Conservation (phyloP, 2,329 filamentous ascomycete species). For the Colletotrichum orbiculare region DNA sequence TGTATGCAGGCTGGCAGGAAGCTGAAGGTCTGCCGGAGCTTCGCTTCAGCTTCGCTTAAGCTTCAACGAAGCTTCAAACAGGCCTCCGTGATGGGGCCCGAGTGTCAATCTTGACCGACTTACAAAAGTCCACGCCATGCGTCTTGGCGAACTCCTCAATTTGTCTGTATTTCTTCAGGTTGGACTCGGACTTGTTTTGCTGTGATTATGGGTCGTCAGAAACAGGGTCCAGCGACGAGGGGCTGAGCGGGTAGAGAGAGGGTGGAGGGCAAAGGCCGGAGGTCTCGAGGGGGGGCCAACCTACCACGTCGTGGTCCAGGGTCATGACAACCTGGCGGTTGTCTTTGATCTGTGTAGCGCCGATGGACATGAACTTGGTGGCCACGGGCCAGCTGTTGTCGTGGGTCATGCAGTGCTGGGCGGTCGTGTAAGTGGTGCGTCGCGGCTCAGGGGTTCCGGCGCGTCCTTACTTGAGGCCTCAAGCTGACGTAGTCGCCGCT, state of each 20-base stretch:
- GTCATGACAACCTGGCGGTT: slow-evolving; percentile 82
- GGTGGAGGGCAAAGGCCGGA: no score
- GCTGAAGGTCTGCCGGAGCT: no score
- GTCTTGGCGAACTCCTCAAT: slow-evolving; percentile 85
- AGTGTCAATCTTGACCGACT: no score
- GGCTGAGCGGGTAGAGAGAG: no score
- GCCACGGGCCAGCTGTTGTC: slow-evolving; percentile 84
- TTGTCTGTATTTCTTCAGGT: slow-evolving; percentile 83
- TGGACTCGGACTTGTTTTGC: slow-evolving; percentile 48
- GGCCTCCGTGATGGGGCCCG: no score
- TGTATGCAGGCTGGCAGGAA: no score
- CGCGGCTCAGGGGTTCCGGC: no score
- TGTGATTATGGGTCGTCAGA: background rate
- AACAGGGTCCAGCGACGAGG: background rate
- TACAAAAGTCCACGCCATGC: slow-evolving; percentile 81
- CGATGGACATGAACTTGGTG: slow-evolving; percentile 81
- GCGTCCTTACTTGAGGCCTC: slow-evolving; percentile 55
- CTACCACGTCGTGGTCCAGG: slow-evolving; percentile 62
- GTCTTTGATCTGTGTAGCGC: slow-evolving; percentile 78
- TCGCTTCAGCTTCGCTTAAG: no score
- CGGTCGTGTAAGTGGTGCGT: no score
- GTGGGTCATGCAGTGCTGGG: slow-evolving; percentile 80
- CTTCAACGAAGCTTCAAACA: no score
- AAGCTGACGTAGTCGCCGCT: slow-evolving; percentile 88
- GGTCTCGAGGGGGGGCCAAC: no score